Evolutionary conservation across 495 filamentous ascomycete species (phyloP).

Genomic region (Penicillium alfredii): DNA sequence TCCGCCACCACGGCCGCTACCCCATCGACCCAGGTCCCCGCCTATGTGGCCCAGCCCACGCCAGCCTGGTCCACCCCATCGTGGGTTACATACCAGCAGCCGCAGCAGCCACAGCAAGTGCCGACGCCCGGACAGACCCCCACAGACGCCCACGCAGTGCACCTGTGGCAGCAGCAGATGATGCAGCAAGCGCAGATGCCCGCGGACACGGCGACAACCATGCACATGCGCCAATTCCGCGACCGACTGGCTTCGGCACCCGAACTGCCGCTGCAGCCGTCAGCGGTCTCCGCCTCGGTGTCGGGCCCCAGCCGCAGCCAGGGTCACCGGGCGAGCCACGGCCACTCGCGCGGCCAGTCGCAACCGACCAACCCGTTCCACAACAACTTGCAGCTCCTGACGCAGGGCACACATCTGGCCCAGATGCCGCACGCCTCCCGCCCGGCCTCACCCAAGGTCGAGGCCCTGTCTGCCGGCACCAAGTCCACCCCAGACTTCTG

Average conservation of each 20-base stretch:
- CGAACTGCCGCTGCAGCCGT: conserved; percentile 28
- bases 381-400: conserved; percentile 23
- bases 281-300: conserved; percentile 16
- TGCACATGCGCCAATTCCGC: conserved; percentile 32
- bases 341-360: conserved; percentile 24
- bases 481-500: conserved; percentile 35
- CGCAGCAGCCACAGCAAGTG: conserved; percentile 19
- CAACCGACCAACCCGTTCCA: conserved; percentile 21
- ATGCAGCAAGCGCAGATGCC: conserved; percentile 24
- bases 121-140: conserved; percentile 19
- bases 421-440: conserved; percentile 9
- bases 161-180: conserved; percentile 31
- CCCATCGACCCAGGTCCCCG: conserved; percentile 24
- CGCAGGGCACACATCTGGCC: conserved; percentile 19
- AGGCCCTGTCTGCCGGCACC: conserved; percentile 24
- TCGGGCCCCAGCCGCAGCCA: conserved; percentile 12
- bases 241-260: conserved; percentile 38
- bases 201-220: conserved; percentile 13
- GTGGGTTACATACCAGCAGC: conserved; percentile 15
- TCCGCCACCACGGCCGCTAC: conserved; percentile 1
- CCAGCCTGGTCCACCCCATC: conserved; percentile 12
- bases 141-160: conserved; percentile 19
- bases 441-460: conserved; percentile 19
- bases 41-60: conserved; percentile 21
- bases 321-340: conserved; percentile 5